Base-by-base conservation (phyloP, 2,329 filamentous ascomycete species). In the Microascus cirrosus region DNA sequence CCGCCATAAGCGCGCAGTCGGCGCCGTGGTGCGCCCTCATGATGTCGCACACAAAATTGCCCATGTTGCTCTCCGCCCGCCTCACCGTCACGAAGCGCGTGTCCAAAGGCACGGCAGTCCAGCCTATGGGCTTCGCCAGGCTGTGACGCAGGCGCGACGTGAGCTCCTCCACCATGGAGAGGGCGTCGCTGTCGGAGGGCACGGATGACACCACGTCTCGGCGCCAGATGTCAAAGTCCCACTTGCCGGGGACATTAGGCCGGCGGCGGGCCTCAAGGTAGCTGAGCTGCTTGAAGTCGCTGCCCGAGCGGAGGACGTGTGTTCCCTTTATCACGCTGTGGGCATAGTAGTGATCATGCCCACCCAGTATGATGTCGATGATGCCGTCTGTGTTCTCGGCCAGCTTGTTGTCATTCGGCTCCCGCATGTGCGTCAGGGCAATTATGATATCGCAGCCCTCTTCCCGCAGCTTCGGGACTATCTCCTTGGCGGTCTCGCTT, bases 201-300 rank as follows among this genome's bases (percentile, higher is more conserved):
- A 95, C 84, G 1, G 79, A 77, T 2, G 84, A 84, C 4, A 87
- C 81, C 39, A 94, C 74, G 63, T 96, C 90, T 35, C 88, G 79
- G 25, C 90, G 81, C 62, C 78, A 78, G 61, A 96, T 93, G 61
- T 86, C 82, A 63, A 95, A 86, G 62, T 93, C 83, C 90, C 90
- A 96, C 20, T 79, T 79, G 18, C 65, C 67, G 18, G 67, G 62
- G 20, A 7, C 12, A 65, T 74, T 64, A 5, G 52, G 28, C n/a
- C 58, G 42, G 1, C 68, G 59, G 63, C 89, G 82, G 1, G 83
- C 87, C 69, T 95, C 89, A 56, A 96, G 80, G 67, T 95, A 95
- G 67, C 89, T 94, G 36, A 96, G 75, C 68, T 96, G 89, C 72
- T 94, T 95, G 73, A 96, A 96, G 69, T 96, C 92, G 20, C 86